A percentile compares a stretch with the other conserved stretches of the same genome.
Evolutionary conservation across 2,329 filamentous ascomycete species (phyloP).

Genomic region (Helotiales sp.): DNA sequence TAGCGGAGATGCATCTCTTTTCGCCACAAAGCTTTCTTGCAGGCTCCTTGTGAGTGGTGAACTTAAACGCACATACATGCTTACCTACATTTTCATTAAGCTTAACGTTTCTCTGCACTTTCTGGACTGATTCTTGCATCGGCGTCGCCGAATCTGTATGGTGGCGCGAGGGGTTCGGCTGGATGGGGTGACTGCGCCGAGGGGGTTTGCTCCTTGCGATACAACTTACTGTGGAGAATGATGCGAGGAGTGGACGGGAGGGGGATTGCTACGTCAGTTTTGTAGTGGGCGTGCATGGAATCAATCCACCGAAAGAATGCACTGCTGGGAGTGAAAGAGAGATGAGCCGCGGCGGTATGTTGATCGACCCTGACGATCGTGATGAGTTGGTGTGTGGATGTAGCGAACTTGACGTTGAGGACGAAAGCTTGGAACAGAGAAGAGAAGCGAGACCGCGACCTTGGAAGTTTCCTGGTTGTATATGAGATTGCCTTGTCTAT

Average conservation of each 20-base stretch:
- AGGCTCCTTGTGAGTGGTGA: no score
- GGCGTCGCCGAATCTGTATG: background rate
- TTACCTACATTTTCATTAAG: background rate
- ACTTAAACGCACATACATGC: no score
- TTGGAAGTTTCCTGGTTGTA: slow-evolving; percentile 7
- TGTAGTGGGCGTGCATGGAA: background rate
- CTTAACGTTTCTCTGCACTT: background rate
- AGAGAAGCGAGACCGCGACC: background rate
- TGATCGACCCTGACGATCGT: background rate
- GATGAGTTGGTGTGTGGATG: background rate
- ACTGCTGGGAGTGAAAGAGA: background rate
- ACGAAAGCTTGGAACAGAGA: background rate
- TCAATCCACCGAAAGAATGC: no score
- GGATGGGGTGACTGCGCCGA: background rate
- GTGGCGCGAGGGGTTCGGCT: background rate
- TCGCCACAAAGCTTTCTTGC: no score
- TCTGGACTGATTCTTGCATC: background rate
- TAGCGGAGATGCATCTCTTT: no score
- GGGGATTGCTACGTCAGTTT: slow-evolving; percentile 7
- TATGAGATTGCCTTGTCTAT: slow-evolving; percentile 3
- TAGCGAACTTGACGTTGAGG: background rate
- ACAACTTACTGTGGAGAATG: background rate
- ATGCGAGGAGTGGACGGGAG: background rate
- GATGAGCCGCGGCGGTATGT: no score
- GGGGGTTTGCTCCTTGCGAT: background rate